Evolutionary conservation across 2,329 filamentous ascomycete species (phyloP).

Genomic region (Fusarium sp.): DNA sequence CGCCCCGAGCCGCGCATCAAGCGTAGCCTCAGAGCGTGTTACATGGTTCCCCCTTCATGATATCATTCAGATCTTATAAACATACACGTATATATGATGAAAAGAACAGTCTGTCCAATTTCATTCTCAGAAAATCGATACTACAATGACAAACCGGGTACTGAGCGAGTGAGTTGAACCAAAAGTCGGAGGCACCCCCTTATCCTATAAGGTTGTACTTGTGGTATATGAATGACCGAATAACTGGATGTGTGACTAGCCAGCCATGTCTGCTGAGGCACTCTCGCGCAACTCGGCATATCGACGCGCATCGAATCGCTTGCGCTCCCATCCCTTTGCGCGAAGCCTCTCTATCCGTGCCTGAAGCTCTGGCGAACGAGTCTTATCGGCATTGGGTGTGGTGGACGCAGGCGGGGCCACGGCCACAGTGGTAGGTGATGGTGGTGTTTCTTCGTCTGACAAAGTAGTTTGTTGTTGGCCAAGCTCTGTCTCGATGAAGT

Average conservation of each 20-base stretch:
- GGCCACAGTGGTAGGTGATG: conserved; percentile 1
- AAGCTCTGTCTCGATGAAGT: conserved; percentile 60
- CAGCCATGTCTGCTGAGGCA: conserved; percentile 64
- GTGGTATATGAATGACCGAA: no score
- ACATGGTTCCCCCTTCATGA: conserved; percentile 25
- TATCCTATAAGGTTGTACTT: no score
- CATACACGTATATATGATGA: conserved; percentile 25
- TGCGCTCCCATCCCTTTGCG: conserved; percentile 67
- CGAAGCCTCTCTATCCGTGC: conserved; percentile 68
- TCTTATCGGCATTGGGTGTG: conserved; percentile 51
- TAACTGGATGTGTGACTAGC: conserved; percentile 11
- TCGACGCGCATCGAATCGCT: conserved; percentile 65
- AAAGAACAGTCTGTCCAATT: conserved; percentile 11
- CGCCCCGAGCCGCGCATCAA: conserved; percentile 4
- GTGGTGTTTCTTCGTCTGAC: conserved; percentile 28
- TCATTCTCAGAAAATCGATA: conserved; percentile 9
- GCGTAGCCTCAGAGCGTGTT: conserved; percentile 8
- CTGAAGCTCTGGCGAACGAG: conserved; percentile 59
- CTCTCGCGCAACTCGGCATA: conserved; percentile 67
- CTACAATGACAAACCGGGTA: not conserved
- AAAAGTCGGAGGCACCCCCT: no score
- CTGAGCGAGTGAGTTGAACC: not conserved
- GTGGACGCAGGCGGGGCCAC: conserved; percentile 19
- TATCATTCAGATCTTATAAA: conserved; percentile 36
- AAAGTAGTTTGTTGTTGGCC: conserved; percentile 41